Evolutionary conservation across 495 filamentous ascomycete species (phyloP).

Genomic region (Hypoxylon cercidicola): DNA sequence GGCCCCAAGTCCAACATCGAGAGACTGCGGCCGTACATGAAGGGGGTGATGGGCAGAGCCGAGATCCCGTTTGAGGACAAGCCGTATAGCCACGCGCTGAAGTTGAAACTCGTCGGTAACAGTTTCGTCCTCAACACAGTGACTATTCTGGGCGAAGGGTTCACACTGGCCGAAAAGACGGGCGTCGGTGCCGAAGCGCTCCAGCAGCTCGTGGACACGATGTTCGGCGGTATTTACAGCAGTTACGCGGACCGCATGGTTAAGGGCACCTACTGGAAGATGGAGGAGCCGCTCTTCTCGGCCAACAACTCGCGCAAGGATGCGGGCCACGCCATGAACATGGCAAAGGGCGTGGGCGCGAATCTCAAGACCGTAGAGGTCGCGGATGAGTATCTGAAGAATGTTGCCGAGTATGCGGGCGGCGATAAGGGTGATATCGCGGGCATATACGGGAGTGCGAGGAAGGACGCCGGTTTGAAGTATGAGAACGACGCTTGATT

Average conservation of each 20-base stretch:
- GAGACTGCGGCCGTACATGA: slow-evolving; percentile 76
- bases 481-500: slow-evolving; percentile 66
- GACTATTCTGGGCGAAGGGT: slow-evolving; percentile 78
- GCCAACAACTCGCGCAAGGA: slow-evolving; percentile 91
- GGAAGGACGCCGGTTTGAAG: slow-evolving; percentile 74
- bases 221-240: slow-evolving; percentile 72
- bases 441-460: slow-evolving; percentile 81
- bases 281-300: slow-evolving; percentile 78
- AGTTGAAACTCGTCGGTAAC: slow-evolving; percentile 87
- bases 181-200: slow-evolving; percentile 77
- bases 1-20: slow-evolving; percentile 70
- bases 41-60: slow-evolving; percentile 77
- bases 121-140: slow-evolving; percentile 87
- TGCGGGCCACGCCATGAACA: slow-evolving; percentile 73
- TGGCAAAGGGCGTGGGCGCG: slow-evolving; percentile 72
- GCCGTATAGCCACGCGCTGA: slow-evolving; percentile 65
- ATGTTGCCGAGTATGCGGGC: slow-evolving; percentile 67
- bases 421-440: slow-evolving; percentile 80
- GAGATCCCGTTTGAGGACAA: slow-evolving; percentile 77
- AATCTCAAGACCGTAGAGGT: slow-evolving; percentile 72
- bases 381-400: slow-evolving; percentile 75
- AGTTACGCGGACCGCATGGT: slow-evolving; percentile 80
- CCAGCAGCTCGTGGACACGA: slow-evolving; percentile 71
- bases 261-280: slow-evolving; percentile 74
- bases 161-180: slow-evolving; percentile 81